phyloP scores from a whole-genome alignment of 306 rosid species.

The Fragaria vesca region DNA sequence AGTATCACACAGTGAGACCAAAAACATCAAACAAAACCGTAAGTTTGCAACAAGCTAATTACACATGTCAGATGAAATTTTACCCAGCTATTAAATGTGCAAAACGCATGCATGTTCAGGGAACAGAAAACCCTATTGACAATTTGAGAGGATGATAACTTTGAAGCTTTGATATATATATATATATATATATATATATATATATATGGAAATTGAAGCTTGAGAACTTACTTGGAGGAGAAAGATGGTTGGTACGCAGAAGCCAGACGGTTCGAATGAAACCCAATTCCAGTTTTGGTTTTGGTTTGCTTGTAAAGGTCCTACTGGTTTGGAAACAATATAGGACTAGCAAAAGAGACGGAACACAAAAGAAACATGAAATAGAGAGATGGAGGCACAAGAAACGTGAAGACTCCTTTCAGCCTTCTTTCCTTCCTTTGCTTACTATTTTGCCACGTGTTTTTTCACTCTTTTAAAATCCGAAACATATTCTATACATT shows the following conservation, averaged over 20 bases:
- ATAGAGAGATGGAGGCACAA: not conserved
- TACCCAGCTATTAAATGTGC: not conserved
- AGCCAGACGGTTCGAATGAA: conserved; percentile 26
- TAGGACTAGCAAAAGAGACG: not conserved
- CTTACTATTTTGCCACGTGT: not conserved
- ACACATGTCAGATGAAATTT: not conserved
- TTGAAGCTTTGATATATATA: conserved; percentile 8
- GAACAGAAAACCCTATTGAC: conserved; percentile 19
- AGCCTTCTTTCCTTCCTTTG: not conserved
- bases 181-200: not conserved
- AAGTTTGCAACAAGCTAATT: not conserved
- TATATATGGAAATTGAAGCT: conserved; percentile 21
- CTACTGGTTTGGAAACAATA: not conserved
- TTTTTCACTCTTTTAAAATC: too few species aligned
- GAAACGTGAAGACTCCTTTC: conserved; percentile 5
- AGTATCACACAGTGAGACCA: not conserved
- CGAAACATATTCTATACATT: too few species aligned
- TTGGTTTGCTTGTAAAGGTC: conserved; percentile 16
- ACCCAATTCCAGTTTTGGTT: conserved; percentile 20
- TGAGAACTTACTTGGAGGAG: conserved; percentile 33
- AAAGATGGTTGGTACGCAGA: conserved; percentile 19
- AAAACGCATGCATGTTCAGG: conserved; percentile 18
- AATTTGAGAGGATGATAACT: not conserved
- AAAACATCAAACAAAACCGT: not conserved
- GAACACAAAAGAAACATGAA: conserved; percentile 4